Evolutionary conservation across 176 grass and related monocot genomes (phyloP), one percentile per base, ranked within the genome.

Genomic region (Aegilops tauschii): DNA sequence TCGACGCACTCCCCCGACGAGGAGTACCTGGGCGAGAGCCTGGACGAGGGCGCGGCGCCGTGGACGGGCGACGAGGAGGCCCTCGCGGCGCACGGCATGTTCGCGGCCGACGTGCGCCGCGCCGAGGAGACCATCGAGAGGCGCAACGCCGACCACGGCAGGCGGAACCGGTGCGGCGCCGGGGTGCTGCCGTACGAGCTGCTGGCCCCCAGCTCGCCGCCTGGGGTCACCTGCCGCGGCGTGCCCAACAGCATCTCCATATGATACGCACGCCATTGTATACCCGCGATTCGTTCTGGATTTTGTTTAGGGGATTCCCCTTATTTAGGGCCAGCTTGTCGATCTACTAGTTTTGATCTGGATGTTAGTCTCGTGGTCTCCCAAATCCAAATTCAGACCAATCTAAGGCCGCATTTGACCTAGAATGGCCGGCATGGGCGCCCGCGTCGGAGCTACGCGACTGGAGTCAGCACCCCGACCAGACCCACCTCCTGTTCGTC

Each of bases 231-330:
- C 6, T 95, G 90, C 80, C 97, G 97, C 35, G 97, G 97, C 9
- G 97, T 99, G 84, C 97, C 97, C 49, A 99, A 98, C 75, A 98
- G 96, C 81, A 93, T 98, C 77, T 98, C 96, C 65, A 98, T 98
- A 77, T 99, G 82, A 82, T 87, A 13, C 12, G 44, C 12, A 64
- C 12, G 29, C 27, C 32, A 30, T 82, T 27, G 40, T n/a, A 54
- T 54, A 5, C 50, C 50, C 16, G 50, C 16, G 50, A 54, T 18
- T 54, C 50, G 50, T 7, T 5, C 5, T n/a, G 14, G 27, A 14
- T 23, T 69, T 78, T 75, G 37, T 17, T 6, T 4, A 49, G 49
- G 34, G 16, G 64, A 58, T 56, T 18, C 52, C 52, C 17, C 17
- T 56, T 68, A 35, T 68, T 68, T 68, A 68, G 13, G 6, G 65